Conservation (phyloP, 495 filamentous ascomycete species). For the Penicillium desertorum region DNA sequence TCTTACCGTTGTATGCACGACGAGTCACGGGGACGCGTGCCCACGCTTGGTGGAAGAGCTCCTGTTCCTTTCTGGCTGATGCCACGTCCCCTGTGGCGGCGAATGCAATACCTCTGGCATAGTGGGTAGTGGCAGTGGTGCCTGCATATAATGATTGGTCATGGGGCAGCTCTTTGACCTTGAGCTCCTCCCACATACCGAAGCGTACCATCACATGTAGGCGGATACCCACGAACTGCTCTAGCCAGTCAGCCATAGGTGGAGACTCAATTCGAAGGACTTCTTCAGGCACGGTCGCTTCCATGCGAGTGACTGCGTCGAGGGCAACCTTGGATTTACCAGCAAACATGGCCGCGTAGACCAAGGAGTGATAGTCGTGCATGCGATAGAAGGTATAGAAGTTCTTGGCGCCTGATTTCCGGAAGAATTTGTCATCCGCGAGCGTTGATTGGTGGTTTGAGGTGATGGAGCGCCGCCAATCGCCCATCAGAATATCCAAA, state of each 20-base stretch:
- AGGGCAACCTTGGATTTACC: slow-evolving; percentile 53
- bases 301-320: slow-evolving; percentile 50
- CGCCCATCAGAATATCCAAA: slow-evolving; percentile 61
- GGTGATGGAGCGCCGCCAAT: slow-evolving; percentile 56
- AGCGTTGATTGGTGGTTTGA: slow-evolving; percentile 56
- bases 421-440: slow-evolving; percentile 58
- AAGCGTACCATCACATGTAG: slow-evolving; percentile 65
- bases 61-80: slow-evolving; percentile 43
- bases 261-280: slow-evolving; percentile 58
- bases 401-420: slow-evolving; percentile 45
- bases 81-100: slow-evolving; percentile 48
- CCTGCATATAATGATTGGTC: slow-evolving; percentile 55
- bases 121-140: slow-evolving; percentile 57
- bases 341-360: slow-evolving; percentile 68
- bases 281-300: slow-evolving; percentile 52
- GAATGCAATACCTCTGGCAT: slow-evolving; percentile 57
- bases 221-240: slow-evolving; percentile 57
- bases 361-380: slow-evolving; percentile 61
- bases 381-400: slow-evolving; percentile 66
- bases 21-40: slow-evolving; percentile 46
- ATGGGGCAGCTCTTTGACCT: slow-evolving; percentile 43
- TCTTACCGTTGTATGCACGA: slow-evolving; percentile 56
- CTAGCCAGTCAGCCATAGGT: slow-evolving; percentile 67
- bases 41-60: slow-evolving; percentile 44
- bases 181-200: slow-evolving; percentile 58